Base-by-base conservation (phyloP, 768 basidiomycete genomes). In the Boletus subparvulus region DNA sequence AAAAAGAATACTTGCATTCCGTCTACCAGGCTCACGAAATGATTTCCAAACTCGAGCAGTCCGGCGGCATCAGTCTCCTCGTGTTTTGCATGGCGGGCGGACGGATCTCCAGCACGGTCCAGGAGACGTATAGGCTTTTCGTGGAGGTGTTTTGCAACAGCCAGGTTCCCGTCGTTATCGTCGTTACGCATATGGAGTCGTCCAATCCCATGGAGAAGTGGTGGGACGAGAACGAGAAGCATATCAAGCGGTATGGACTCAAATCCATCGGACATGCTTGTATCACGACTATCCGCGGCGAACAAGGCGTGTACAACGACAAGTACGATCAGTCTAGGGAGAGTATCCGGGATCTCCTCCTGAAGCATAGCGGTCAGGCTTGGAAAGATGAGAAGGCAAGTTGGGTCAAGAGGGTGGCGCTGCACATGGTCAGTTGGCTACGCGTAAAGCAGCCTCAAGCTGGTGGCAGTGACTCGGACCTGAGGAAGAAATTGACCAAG, bases 191-290 rank as follows among this genome's bases (percentile, higher is more conserved):
- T n/a, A 58, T 74, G 48, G 74, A 74, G 56, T 67, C 51, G 49
- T 59, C 59, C 32, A 66, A 74, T 6, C 33, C 48, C 35, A 76
- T 75, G 68, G 70, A 73, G 12, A 58, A 66, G 24, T 80, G 78
- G 78, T 79, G 77, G 77, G 50, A 14, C 39, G 54, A 65, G 39
- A 79, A 79, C 57, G 63, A 75, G 37, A 49, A 55, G 21, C 50
- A 46, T 2, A 74, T 80, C 59, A 66, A 57, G 33, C 50, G 59
- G 7, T 66, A 74, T 33, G 66, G 64, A 13, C 77, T 80, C 55
- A 37, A 54, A 9, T 77, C 71, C 13, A 54, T 63, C 21, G 76
- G 71, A 3, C 71, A 76, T 32, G 76, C 74, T 6, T 80, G 79
- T 52, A 65, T 79, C 56, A 78, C 76, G 7, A 68, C 75, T 7